Evolutionary conservation across 768 basidiomycete genomes (phyloP).

Genomic region (Grammothele lineata): DNA sequence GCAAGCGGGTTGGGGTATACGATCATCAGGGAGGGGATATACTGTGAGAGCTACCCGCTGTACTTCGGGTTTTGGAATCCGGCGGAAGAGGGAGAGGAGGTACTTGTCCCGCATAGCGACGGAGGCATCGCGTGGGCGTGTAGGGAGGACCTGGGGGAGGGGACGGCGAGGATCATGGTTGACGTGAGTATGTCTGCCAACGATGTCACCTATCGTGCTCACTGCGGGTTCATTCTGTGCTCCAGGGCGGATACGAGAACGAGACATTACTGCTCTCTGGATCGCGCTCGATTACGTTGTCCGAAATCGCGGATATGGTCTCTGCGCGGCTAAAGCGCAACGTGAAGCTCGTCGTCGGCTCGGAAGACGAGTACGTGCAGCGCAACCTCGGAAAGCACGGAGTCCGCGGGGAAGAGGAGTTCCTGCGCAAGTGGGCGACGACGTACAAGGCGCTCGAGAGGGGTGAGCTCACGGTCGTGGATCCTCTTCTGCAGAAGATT

Average conservation of each 20-base stretch:
- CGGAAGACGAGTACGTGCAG: conserved; percentile 25
- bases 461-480: conserved; percentile 27
- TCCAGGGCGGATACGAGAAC: conserved; percentile 23
- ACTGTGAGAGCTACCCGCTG: conserved; percentile 29
- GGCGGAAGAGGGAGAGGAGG: conserved; percentile 20
- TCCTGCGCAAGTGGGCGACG: conserved; percentile 26
- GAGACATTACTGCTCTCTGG: conserved; percentile 27
- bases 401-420: conserved; percentile 21
- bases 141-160: conserved; percentile 33
- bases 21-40: conserved; percentile 33
- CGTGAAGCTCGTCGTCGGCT: conserved; percentile 18
- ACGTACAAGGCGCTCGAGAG: conserved; percentile 26
- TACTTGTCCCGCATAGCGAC: conserved; percentile 27
- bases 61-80: conserved; percentile 28
- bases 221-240: not conserved
- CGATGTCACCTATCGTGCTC: not conserved
- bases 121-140: conserved; percentile 33
- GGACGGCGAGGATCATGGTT: conserved; percentile 30
- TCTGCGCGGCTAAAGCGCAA: conserved; percentile 17
- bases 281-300: conserved; percentile 20
- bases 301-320: conserved; percentile 22
- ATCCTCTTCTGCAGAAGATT: conserved; percentile 24
- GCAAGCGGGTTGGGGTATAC: conserved; percentile 30
- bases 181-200: conserved; percentile 8
- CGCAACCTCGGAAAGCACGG: conserved; percentile 14